phyloP scores from a whole-genome alignment of 352 stramenopile species.

The Pythium phragmitis region DNA sequence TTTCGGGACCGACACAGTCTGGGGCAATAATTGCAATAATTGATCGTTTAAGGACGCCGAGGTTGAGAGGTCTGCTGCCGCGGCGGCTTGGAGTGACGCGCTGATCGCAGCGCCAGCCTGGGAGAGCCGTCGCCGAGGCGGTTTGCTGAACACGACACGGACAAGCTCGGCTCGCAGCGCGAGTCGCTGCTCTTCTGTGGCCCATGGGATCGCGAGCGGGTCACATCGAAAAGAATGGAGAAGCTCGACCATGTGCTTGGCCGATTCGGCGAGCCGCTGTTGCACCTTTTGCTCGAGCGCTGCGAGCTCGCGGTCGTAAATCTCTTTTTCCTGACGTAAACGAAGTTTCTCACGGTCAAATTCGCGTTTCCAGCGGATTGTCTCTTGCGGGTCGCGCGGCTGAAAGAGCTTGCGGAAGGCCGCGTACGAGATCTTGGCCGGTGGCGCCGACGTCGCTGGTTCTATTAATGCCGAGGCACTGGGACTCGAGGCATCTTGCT shows the following conservation, averaged over 20 bases:
- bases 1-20: slow-evolving; percentile 46
- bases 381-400: slow-evolving; percentile 44
- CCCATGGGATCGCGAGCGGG: slow-evolving; percentile 52
- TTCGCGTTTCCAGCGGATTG: slow-evolving; percentile 58
- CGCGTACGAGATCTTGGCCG: slow-evolving; percentile 52
- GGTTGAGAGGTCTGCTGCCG: neutral
- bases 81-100: neutral
- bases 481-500: neutral
- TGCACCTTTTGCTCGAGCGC: slow-evolving; percentile 77
- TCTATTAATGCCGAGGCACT: no score
- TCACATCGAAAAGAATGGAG: slow-evolving; percentile 58
- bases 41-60: neutral
- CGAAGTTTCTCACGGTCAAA: slow-evolving; percentile 65
- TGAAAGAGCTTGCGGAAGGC: slow-evolving; percentile 68
- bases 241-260: slow-evolving; percentile 70
- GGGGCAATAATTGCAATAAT: slow-evolving; percentile 29
- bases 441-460: neutral
- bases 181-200: slow-evolving; percentile 44
- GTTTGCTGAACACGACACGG: slow-evolving; percentile 64
- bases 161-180: slow-evolving; percentile 52
- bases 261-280: slow-evolving; percentile 62
- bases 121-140: slow-evolving; percentile 35
- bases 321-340: slow-evolving; percentile 61
- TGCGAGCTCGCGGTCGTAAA: slow-evolving; percentile 63
- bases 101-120: slow-evolving; percentile 14